Evolutionary conservation across 2,329 filamentous ascomycete species (phyloP).

Genomic region (Sordariomycetes sp.): DNA sequence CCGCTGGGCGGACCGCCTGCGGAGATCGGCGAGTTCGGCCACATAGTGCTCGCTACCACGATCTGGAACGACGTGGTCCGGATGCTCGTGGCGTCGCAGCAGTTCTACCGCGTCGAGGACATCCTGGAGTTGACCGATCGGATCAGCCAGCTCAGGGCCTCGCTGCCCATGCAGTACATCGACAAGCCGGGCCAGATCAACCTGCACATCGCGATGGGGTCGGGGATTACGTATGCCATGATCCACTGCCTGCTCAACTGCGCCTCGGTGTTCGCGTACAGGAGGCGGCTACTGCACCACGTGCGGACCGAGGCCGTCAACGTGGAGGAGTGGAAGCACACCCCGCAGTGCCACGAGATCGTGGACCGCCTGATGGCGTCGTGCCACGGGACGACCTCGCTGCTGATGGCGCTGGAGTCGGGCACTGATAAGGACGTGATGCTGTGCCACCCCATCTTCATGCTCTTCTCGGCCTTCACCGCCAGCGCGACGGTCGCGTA

Average conservation of each 20-base stretch:
- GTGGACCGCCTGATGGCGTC: conserved; percentile 47
- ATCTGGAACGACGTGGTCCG: conserved; percentile 52
- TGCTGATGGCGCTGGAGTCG: conserved; percentile 43
- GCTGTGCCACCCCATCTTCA: conserved; percentile 53
- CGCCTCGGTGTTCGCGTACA: conserved; percentile 49
- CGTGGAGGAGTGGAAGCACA: conserved; percentile 41
- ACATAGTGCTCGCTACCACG: conserved; percentile 49
- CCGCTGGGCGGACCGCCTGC: conserved; percentile 26
- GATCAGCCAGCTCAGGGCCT: conserved; percentile 43
- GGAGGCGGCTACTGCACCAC: conserved; percentile 46
- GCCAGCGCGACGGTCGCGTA: conserved; percentile 51
- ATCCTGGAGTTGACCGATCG: conserved; percentile 39
- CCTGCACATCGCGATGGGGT: conserved; percentile 54
- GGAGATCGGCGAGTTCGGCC: conserved; percentile 50
- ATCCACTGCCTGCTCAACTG: conserved; percentile 51
- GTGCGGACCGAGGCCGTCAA: conserved; percentile 42
- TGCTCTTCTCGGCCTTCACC: conserved; percentile 53
- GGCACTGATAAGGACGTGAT: conserved; percentile 46
- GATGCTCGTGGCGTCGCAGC: conserved; percentile 44
- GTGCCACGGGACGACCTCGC: conserved; percentile 46
- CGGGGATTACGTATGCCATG: conserved; percentile 52
- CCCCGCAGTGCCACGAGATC: conserved; percentile 37
- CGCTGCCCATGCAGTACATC: conserved; percentile 47
- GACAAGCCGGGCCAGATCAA: conserved; percentile 52
- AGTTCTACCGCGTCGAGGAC: conserved; percentile 42